Percentiles rank a stretch among this genome's conserved stretches.
These are phyloP conservation scores for Lunasporangiospora selenospora DNA, from an alignment of 192 early-diverging fungal genomes.

Conservation along the genomic window DNA sequence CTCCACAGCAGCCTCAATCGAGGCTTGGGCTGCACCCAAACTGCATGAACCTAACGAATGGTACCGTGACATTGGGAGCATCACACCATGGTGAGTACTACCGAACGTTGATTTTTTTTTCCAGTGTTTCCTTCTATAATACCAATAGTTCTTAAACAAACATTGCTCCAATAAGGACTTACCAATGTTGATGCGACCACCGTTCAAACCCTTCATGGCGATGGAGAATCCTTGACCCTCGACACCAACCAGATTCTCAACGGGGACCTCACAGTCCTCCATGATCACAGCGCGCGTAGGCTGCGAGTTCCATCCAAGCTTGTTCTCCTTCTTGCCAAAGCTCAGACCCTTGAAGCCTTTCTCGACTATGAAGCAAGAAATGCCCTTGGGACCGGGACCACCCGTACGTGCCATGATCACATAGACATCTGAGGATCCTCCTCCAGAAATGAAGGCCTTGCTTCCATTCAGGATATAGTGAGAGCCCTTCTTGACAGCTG, in stretches of 20 bases:
- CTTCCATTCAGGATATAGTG: slow-evolving; percentile 86
- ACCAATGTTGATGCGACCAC: slow-evolving; percentile 65
- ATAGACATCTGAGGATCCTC: slow-evolving; percentile 57
- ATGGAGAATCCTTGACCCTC: slow-evolving; percentile 67
- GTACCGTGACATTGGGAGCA: no score
- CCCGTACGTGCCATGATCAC: slow-evolving; percentile 68
- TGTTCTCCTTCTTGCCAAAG: slow-evolving; percentile 69
- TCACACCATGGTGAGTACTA: no score
- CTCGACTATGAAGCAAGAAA: slow-evolving; percentile 63
- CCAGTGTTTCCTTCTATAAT: no score
- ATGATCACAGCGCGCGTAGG: slow-evolving; percentile 64
- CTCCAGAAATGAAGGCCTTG: slow-evolving; percentile 91
- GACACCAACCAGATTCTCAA: slow-evolving; percentile 56
- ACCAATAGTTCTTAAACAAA: neutral
- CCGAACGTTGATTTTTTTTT: no score
- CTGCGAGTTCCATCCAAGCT: slow-evolving; percentile 69
- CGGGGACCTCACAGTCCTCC: slow-evolving; percentile 62
- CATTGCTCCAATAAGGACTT: neutral
- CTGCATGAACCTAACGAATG: slow-evolving; percentile 60
- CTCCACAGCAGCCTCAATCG: slow-evolving; percentile 49
- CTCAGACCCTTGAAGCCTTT: slow-evolving; percentile 60
- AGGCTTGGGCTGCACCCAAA: slow-evolving; percentile 63
- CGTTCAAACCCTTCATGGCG: slow-evolving; percentile 70
- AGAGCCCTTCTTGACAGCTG: slow-evolving; percentile 85
- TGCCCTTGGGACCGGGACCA: slow-evolving; percentile 58